Evolutionary conservation across 345 rosid species (phyloP).

Genomic region (Gossypium herbaceum): DNA sequence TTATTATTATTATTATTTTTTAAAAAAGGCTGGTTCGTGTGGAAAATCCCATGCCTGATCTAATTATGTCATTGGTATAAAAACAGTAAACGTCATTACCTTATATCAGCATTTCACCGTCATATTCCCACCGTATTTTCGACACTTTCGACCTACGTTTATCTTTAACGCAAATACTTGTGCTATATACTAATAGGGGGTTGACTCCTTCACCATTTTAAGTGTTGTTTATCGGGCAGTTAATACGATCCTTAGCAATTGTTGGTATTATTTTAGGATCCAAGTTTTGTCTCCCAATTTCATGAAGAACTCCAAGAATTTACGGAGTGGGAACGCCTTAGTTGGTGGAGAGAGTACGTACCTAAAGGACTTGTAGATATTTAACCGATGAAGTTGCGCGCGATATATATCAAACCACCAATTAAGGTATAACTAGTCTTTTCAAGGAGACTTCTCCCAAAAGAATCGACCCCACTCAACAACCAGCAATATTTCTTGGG

Average conservation of each 20-base stretch:
- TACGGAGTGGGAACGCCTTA: fast-evolving
- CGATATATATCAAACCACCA: too few species aligned
- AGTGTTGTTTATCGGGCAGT: fast-evolving
- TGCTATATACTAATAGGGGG: not conserved
- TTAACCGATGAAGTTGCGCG: too few species aligned
- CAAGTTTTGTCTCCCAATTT: too few species aligned
- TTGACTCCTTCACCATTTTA: too few species aligned
- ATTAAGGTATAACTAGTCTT: too few species aligned
- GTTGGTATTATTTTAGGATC: fast-evolving
- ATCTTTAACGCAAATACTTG: not conserved
- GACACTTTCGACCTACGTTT: not conserved
- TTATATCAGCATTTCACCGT: not conserved
- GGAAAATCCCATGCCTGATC: not conserved
- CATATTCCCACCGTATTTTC: not conserved
- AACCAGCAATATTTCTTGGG: too few species aligned
- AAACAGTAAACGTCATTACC: not conserved
- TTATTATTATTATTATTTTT: too few species aligned
- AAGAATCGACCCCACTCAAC: too few species aligned
- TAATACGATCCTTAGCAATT: fast-evolving
- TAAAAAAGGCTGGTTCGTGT: not conserved
- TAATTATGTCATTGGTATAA: not conserved
- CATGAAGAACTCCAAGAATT: fast-evolving
- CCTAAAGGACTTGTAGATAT: too few species aligned
- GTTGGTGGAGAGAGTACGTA: too few species aligned
- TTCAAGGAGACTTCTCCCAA: too few species aligned